Evolutionary conservation across 1,284 basidiomycete genomes (phyloP), one percentile per base, ranked within the genome.

Genomic region (Ganoderma sinense): DNA sequence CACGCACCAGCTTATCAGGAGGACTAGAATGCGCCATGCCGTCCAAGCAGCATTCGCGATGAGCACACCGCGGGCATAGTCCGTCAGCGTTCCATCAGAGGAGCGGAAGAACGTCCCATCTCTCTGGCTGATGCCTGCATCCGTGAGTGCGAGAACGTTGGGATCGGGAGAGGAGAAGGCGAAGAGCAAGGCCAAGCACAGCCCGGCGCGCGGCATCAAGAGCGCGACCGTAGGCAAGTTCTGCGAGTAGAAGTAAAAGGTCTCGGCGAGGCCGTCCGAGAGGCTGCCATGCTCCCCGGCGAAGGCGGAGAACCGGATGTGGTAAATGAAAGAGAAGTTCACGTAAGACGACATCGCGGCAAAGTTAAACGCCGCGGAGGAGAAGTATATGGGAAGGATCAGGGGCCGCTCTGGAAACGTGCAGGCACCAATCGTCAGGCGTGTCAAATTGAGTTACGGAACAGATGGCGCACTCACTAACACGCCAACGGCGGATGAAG

Each of bases 321-420:
- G 88, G 69, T 90, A 87, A 74, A 97, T 83, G 83, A 96, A 96
- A 80, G 90, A 92, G 79, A 95, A 96, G 81, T 91, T 90, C 68
- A 87, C 87, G 82, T 91, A 96, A 11, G 93, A 95, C 3, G 89
- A 86, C 82, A 96, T 88, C 48, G 88, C 88, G 36, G 89, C 91
- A 68, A 91, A 84, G 76, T 89, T 91, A 82, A 89, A 91, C 5
- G 89, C 93, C 7, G 94, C 85, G 1, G 94, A 85, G 1, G 94
- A 96, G 65, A 94, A 84, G 80, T 96, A 96, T 71, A 97, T 88
- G 8, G 94, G 92, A 64, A 92, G 84, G 69, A 96, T 91, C 23
- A 89, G 83, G 1, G 95, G 95, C 56, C 94, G 92, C 80, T 91
- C 94, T 43, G 48, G 41, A 53, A 65, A 67, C 65, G 31, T 40